These are phyloP conservation scores for Nadsonia fulvescens DNA, from an alignment of 805 yeast genomes.

Conservation along the genomic window DNA sequence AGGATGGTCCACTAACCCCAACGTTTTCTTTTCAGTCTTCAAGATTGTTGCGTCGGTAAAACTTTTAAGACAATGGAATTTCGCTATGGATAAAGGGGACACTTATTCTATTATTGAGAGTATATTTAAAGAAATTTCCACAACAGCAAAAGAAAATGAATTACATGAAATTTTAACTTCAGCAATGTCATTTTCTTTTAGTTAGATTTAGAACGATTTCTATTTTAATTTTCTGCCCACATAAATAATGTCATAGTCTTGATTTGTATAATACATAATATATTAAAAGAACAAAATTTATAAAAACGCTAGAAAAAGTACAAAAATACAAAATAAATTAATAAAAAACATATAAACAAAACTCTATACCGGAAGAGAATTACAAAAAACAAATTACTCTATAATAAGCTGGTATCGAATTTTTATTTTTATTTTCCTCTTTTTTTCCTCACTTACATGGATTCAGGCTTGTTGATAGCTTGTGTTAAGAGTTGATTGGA, in stretches of 20 bases:
- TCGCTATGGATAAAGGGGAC: not conserved
- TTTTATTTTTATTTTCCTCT: no score
- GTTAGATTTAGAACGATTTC: conserved; percentile 3
- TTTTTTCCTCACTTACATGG: no score
- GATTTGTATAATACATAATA: not conserved
- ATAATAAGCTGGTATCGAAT: no score
- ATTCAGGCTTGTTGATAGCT: no score
- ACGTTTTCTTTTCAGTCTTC: not conserved
- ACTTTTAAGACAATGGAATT: conserved; percentile 1
- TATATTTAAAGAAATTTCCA: conserved; percentile 1
- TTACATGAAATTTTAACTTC: conserved; percentile 3
- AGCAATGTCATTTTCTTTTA: conserved; percentile 2
- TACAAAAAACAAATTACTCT: no score
- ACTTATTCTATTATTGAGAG: conserved; percentile 1
- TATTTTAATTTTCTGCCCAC: not conserved
- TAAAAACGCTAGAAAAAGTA: not conserved
- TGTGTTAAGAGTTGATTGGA: conserved; percentile 37
- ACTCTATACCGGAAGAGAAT: no score
- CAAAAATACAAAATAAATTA: not conserved
- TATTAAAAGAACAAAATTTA: not conserved
- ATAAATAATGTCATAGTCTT: not conserved
- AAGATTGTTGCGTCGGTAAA: conserved; percentile 1
- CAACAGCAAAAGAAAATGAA: conserved; percentile 1
- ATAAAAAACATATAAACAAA: no score
- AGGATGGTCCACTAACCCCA: conserved; percentile 11